Base-by-base conservation (phyloP, 495 filamentous ascomycete species). In the Rhypophila decipiens region DNA sequence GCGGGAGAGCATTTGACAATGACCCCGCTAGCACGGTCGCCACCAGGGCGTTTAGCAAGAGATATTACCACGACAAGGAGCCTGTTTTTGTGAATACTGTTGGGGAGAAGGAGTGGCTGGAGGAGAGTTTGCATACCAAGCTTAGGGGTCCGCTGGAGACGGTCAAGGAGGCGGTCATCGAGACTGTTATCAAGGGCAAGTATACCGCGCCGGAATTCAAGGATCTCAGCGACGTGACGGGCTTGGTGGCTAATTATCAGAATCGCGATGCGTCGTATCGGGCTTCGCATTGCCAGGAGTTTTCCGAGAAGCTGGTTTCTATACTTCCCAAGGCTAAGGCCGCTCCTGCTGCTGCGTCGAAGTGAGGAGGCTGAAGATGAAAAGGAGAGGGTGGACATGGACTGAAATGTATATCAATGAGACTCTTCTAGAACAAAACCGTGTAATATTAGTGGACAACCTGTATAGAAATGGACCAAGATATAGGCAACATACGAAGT, bases 51-150 rank as follows among this genome's bases (percentile, higher is more conserved):
- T 19, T 49, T 2, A 19, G 34, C 13, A 38, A 48, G 23, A 47
- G 57, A n/a, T 55, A 56, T 29, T 18, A 24, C 20, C 24, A 37
- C 13, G 45, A 55, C 38, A 50, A 48, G 55, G 50, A 56, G 53
- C 59, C 61, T 1, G 23, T 67, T 3, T 67, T 67, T 12, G 53
- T 67, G 44, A 59, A 59, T 51, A 55, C 47, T 17, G 13, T 42
- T 5, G 58, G 38, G 33, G 60, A 75, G 60, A 63, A 59, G 57
- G 55, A 37, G 17, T 65, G 60, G 86, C 19, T 61, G 34, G 46
- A 51, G 46, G 15, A 35, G 20, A 42, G 35, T 19, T 2, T 33
- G 8, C 37, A 35, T 20, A 21, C 59, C 22, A 49, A 50, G 17
- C 19, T 61, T 2, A 41, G 49, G 9, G 31, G 24, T 13, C 55